Evolutionary conservation across 163 green algal species (phyloP).

Genomic region (Scenedesmus sp.): DNA sequence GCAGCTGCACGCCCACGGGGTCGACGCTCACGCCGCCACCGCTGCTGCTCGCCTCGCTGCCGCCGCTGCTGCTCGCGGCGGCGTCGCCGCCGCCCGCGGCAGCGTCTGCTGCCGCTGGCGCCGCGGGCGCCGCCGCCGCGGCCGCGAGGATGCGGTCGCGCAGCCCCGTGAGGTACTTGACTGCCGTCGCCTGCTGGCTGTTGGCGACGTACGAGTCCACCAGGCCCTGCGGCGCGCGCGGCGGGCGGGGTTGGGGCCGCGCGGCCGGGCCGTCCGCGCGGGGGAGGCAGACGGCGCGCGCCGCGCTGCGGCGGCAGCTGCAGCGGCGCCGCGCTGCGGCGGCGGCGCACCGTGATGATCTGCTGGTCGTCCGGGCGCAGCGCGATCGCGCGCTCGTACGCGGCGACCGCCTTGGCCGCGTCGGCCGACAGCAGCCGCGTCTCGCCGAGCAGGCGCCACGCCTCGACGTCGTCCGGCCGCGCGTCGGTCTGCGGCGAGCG

Average conservation of each 20-base stretch:
- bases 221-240: constrained; percentile 49
- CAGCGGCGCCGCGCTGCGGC: background rate
- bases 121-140: constrained; percentile 17
- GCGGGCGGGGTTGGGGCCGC: too few species aligned
- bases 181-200: constrained; percentile 50
- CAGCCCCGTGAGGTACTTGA: constrained; percentile 44
- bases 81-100: background rate
- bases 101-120: background rate
- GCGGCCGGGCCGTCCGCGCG: too few species aligned
- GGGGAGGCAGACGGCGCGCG: too few species aligned
- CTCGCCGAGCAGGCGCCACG: constrained; percentile 62
- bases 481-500: constrained; percentile 10
- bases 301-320: background rate
- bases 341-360: constrained; percentile 30
- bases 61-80: constrained; percentile 15
- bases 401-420: constrained; percentile 42
- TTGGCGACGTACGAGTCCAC: constrained; percentile 67
- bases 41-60: constrained; percentile 13
- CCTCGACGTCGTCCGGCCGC: constrained; percentile 52
- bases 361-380: constrained; percentile 52
- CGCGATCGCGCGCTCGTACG: constrained; percentile 56
- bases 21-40: constrained; percentile 3
- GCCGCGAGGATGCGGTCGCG: constrained; percentile 25
- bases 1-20: constrained; percentile 30
- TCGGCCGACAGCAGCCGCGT: constrained; percentile 55